Base-by-base conservation (phyloP, 495 filamentous ascomycete genomes). In the Peziza echinospora region DNA sequence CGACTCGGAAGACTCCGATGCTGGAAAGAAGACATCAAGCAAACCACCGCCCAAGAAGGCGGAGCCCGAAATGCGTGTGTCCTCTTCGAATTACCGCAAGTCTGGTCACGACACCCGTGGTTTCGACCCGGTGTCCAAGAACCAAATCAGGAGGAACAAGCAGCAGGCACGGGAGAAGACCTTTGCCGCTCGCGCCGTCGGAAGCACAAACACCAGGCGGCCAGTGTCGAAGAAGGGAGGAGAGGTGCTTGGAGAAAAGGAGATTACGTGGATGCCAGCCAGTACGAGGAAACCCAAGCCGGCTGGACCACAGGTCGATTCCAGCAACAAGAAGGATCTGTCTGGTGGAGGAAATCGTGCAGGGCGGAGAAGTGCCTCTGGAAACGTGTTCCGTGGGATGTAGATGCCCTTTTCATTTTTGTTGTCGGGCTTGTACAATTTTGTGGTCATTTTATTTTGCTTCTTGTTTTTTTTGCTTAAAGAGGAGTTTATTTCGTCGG, bases 191-290 rank as follows among this genome's bases (percentile, higher is more conserved):
- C 73, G 83, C 24, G 65, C 37, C 50, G 58, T 7, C 13, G 1
- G 9, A n/a, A 5, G 5, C 30, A 19, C 25, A 24, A 37, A 17
- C 63, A 69, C 46, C 67, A 64, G 24, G 47, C 57, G 16, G 60
- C 60, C 0, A 71, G 69, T 41, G 55, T 58, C 24, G 71, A 70
- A 46, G 41, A 65, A 67, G 21, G 62, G 60, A 3, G 65, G 67
- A 34, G 72, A 73, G 17, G 71, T 80, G 2, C 74, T 82, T 21
- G 89, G 91, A 8, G 91, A 94, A 61, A 71, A 78, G 55, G 75
- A 89, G 60, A 65, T 96, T 43, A 83, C 83, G 17, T 96, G 55
- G 43, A 50, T 94, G 66, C 75, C 76, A 46, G 82, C 82, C 17
- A 65, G 69, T 30, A 68, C 64, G 34, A 77, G 71, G 51, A 72